Evolutionary conservation across 2,329 filamentous ascomycete genomes (phyloP), one percentile per base, ranked within the genome.

Genomic region (Fusarium incarnatum): DNA sequence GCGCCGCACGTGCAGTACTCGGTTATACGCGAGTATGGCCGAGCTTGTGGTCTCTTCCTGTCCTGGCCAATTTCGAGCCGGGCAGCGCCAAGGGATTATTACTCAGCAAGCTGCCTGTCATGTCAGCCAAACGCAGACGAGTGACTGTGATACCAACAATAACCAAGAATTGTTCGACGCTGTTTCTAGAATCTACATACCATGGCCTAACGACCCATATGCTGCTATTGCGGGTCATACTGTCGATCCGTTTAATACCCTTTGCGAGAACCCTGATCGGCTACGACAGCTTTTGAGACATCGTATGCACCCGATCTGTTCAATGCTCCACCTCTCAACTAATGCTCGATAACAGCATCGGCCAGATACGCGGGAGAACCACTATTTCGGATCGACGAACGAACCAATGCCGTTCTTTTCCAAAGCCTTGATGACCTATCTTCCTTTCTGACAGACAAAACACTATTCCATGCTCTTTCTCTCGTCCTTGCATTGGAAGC

Each of bases 111-210:
- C 8, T 0, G 6, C 10, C 1, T 4, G 2, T 0, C 6, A 3
- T 20, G 6, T 0, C 0, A 16, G 27, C 3, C 30, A 37, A 37
- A n/a, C 0, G 1, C 2, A 37, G 18, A 8, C 13, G 18, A 22
- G 5, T 3, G 10, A n/a, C 5, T 3, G 1, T 3, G 8, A 20
- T 3, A 10, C 2, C 3, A 3, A 8, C 1, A 0, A 3, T 4
- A 1, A 3, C 6, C 1, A 11, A 18, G 2, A 5, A 0, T 2
- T 22, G 6, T 15, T 5, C 22, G 0, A 22, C 22, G 1, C 11
- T 20, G 8, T 45, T 25, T 1, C 8, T 27, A 13, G 12, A 1
- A 6, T 4, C 5, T 5, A 18, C 7, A 1, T 2, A 11, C 3
- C 8, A 0, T 8, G 8, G 37, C 1, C 12, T 9, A 3, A 6